These are phyloP conservation scores for Venturia effusa DNA, from an alignment of 2,329 filamentous ascomycete genomes.

Conservation along the genomic window DNA sequence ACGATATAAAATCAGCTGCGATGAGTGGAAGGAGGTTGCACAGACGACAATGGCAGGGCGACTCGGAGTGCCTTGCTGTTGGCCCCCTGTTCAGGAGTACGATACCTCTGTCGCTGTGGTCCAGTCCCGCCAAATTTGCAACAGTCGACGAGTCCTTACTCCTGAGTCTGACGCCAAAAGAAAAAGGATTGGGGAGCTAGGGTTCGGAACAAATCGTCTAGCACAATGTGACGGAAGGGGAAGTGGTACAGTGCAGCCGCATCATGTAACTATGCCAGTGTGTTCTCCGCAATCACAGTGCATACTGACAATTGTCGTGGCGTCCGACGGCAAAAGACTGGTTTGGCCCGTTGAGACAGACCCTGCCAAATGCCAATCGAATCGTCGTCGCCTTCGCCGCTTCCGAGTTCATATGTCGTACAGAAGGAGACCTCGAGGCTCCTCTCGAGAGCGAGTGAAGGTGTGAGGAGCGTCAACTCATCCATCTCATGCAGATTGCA, in stretches of 20 bases:
- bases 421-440: background rate
- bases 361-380: background rate
- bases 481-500: background rate
- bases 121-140: background rate
- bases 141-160: background rate
- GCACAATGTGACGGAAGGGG: background rate
- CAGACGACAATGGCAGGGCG: background rate
- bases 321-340: constrained; percentile 1
- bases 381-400: background rate
- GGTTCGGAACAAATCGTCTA: background rate
- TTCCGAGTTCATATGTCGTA: background rate
- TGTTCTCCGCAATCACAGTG: background rate
- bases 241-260: constrained; percentile 1
- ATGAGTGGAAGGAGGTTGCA: background rate
- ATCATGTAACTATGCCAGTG: background rate
- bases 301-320: background rate
- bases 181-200: background rate
- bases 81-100: constrained; percentile 1
- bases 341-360: constrained; percentile 3
- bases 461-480: background rate
- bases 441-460: background rate
- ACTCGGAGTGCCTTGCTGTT: constrained; percentile 1
- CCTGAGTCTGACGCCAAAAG: background rate
- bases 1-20: background rate
- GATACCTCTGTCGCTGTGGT: background rate